phyloP scores from a whole-genome alignment of 2,329 filamentous ascomycete species.

The Fusarium austroafricanum region DNA sequence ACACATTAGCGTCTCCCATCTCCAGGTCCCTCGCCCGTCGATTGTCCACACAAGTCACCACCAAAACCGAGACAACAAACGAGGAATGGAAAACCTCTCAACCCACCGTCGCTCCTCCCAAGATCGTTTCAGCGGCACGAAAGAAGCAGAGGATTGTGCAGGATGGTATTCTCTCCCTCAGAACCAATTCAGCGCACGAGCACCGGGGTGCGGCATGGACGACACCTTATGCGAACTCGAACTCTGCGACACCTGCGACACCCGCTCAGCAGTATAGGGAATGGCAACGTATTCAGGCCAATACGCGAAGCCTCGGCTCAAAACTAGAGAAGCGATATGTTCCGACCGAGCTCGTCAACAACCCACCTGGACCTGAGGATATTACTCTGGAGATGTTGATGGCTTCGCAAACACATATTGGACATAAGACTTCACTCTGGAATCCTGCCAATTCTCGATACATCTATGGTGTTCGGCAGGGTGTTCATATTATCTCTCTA shows the following conservation, averaged over 20 bases:
- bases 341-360: slow-evolving; percentile 72
- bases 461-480: slow-evolving; percentile 90
- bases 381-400: slow-evolving; percentile 92
- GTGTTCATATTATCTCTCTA: slow-evolving; percentile 92
- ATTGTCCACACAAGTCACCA: slow-evolving; percentile 47
- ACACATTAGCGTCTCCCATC: slow-evolving; percentile 61
- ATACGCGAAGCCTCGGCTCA: slow-evolving; percentile 63
- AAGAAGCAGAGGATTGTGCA: slow-evolving; percentile 53
- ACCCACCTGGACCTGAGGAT: slow-evolving; percentile 82
- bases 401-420: slow-evolving; percentile 87
- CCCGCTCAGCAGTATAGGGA: slow-evolving; percentile 55
- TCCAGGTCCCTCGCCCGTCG: slow-evolving; percentile 50
- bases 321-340: slow-evolving; percentile 67
- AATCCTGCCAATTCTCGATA: slow-evolving; percentile 94
- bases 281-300: slow-evolving; percentile 54
- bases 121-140: slow-evolving; percentile 41
- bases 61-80: slow-evolving; percentile 28
- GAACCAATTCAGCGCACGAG: slow-evolving; percentile 51
- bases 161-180: slow-evolving; percentile 51
- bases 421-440: slow-evolving; percentile 91
- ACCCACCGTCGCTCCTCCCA: slow-evolving; percentile 35
- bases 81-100: slow-evolving; percentile 43
- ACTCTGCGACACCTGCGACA: slow-evolving; percentile 52
- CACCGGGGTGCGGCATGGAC: slow-evolving; percentile 52
- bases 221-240: slow-evolving; percentile 46